Conservation (phyloP, 2,329 filamentous ascomycete genomes). For the Didymella sp. region DNA sequence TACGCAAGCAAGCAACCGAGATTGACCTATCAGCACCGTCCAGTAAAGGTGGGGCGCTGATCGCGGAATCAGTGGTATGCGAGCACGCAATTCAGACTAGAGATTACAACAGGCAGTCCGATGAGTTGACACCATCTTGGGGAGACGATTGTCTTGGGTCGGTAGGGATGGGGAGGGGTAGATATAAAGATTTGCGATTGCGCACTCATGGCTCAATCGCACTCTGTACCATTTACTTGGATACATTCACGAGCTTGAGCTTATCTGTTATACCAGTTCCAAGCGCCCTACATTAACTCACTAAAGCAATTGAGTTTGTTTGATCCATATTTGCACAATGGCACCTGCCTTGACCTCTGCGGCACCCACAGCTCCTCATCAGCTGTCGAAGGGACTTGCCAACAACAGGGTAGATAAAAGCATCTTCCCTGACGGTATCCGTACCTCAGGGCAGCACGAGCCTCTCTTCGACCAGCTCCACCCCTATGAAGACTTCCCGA, state of each 20-base stretch:
- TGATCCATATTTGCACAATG: slow-evolving; percentile 32
- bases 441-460: slow-evolving; percentile 74
- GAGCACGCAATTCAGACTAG: slow-evolving; percentile 44
- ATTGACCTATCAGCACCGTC: slow-evolving; percentile 17
- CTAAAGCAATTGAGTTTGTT: neutral
- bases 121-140: slow-evolving; percentile 25
- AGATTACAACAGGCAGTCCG: slow-evolving; percentile 34
- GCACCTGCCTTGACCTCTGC: slow-evolving; percentile 51
- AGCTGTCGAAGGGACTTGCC: slow-evolving; percentile 37
- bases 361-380: slow-evolving; percentile 49
- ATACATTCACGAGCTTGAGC: neutral
- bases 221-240: slow-evolving; percentile 9
- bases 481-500: slow-evolving; percentile 74
- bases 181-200: slow-evolving; percentile 24
- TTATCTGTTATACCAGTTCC: neutral
- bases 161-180: slow-evolving; percentile 21
- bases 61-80: slow-evolving; percentile 21
- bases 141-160: slow-evolving; percentile 21
- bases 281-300: neutral
- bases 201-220: neutral
- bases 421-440: slow-evolving; percentile 70
- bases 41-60: slow-evolving; percentile 18
- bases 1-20: slow-evolving; percentile 11
- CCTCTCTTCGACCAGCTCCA: slow-evolving; percentile 70
- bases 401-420: slow-evolving; percentile 50